A percentile compares a stretch with the other conserved stretches of the same genome.
These are phyloP conservation scores for Phytopythium chamaehyphon DNA, from an alignment of 352 stramenopile genomes.

Conservation along the genomic window DNA sequence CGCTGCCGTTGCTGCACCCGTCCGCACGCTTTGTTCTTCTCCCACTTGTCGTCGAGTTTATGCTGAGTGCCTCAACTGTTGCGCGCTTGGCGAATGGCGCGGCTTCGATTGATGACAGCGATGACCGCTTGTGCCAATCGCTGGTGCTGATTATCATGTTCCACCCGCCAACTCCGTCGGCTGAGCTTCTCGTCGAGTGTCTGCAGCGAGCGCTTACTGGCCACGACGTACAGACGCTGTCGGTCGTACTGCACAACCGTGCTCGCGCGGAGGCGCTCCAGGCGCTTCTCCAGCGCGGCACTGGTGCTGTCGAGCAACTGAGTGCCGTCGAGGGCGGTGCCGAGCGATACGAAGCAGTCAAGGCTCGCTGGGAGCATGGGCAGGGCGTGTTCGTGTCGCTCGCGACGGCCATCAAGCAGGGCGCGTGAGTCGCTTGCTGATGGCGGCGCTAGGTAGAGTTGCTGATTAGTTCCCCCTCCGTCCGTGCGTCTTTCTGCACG, in stretches of 20 bases:
- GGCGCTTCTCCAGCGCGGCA: slow-evolving; percentile 68
- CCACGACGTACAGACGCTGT: slow-evolving; percentile 56
- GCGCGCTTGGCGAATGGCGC: slow-evolving; percentile 17
- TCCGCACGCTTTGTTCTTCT: slow-evolving; percentile 77
- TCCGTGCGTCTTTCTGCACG: too few relatives aligned
- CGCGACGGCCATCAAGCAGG: slow-evolving; percentile 76
- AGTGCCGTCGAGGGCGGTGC: slow-evolving; percentile 10
- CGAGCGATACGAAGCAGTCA: slow-evolving; percentile 29
- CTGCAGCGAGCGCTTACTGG: slow-evolving; percentile 49
- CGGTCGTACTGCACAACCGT: slow-evolving; percentile 72
- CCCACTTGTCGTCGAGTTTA: slow-evolving; percentile 55
- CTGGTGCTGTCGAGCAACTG: slow-evolving; percentile 44
- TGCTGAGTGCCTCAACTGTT: slow-evolving; percentile 47
- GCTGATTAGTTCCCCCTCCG: background rate
- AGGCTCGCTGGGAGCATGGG: slow-evolving; percentile 55
- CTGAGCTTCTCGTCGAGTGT: slow-evolving; percentile 63
- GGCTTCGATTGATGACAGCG: slow-evolving; percentile 22
- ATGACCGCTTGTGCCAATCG: slow-evolving; percentile 70
- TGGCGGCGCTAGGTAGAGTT: background rate
- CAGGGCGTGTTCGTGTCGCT: slow-evolving; percentile 72
- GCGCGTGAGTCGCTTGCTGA: slow-evolving; percentile 18
- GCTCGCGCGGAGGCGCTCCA: slow-evolving; percentile 67
- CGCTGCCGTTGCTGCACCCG: slow-evolving; percentile 71
- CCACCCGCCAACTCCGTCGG: slow-evolving; percentile 61
- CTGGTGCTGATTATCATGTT: slow-evolving; percentile 80